A percentile compares a stretch with the other conserved stretches of the same genome.
These are phyloP conservation scores for Fusarium austroafricanum DNA, from an alignment of 2,329 filamentous ascomycete species.

Conservation along the genomic window DNA sequence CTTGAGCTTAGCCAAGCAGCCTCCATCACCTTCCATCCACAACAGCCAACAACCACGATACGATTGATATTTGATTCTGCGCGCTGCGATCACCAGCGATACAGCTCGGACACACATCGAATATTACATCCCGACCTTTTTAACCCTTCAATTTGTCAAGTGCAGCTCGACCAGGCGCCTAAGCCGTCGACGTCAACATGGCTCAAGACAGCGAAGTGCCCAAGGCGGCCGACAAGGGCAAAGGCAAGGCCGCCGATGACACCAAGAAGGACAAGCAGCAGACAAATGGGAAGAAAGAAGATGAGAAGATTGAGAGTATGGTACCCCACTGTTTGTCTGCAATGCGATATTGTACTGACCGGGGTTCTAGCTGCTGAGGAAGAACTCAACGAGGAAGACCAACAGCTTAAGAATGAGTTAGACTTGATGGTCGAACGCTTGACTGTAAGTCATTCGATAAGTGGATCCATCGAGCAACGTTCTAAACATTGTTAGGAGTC, in stretches of 20 bases:
- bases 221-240: conserved; percentile 91
- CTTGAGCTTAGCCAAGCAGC: conserved; percentile 54
- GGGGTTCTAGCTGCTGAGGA: conserved; percentile 65
- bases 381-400: conserved; percentile 97
- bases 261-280: conserved; percentile 76
- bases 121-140: conserved; percentile 15
- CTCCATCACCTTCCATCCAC: conserved; percentile 55
- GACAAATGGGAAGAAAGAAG: conserved; percentile 81
- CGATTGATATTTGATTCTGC: conserved; percentile 34
- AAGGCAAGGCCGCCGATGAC: conserved; percentile 86
- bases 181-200: conserved; percentile 69
- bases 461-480: not conserved
- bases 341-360: conserved; percentile 39
- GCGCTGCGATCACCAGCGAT: conserved; percentile 18
- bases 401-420: conserved; percentile 97
- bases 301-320: conserved; percentile 68
- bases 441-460: conserved; percentile 68
- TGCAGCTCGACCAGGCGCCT: conserved; percentile 46
- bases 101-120: conserved; percentile 14
- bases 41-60: conserved; percentile 42
- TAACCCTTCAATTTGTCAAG: conserved; percentile 25
- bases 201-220: conserved; percentile 92
- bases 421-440: conserved; percentile 98
- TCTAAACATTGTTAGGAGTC: conserved; percentile 71
- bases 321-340: conserved; percentile 14